Conservation (phyloP, 768 basidiomycete genomes). For the Amanita pseudoporphyria region DNA sequence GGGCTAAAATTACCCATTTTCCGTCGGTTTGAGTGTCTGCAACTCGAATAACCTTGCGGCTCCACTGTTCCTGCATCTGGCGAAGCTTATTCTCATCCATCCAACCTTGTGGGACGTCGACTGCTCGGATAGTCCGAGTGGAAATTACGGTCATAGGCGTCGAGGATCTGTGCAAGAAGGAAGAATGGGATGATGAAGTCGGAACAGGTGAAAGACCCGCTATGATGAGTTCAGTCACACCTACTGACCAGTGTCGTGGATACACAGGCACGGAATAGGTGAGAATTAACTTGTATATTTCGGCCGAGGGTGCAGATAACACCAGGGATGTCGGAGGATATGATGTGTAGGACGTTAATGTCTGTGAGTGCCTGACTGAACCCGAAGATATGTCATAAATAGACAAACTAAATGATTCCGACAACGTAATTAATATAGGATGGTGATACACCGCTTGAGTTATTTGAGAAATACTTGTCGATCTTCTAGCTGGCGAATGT, state of each 20-base stretch:
- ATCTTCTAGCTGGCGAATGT: conserved; percentile 36
- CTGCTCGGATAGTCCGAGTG: conserved; percentile 57
- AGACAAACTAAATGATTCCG: conserved; percentile 55
- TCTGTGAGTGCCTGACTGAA: conserved; percentile 47
- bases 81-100: conserved; percentile 56
- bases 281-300: conserved; percentile 62
- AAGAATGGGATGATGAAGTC: not conserved
- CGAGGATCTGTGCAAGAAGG: conserved; percentile 7
- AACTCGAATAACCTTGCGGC: conserved; percentile 59
- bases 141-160: conserved; percentile 38
- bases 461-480: conserved; percentile 34
- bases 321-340: conserved; percentile 75
- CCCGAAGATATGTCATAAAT: conserved; percentile 61
- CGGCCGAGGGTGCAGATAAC: conserved; percentile 50
- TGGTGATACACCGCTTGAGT: conserved; percentile 69
- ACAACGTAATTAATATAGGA: conserved; percentile 66
- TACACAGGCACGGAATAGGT: conserved; percentile 73
- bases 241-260: conserved; percentile 72
- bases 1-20: conserved; percentile 75
- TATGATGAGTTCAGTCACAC: conserved; percentile 69
- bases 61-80: conserved; percentile 66
- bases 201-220: conserved; percentile 19
- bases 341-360: conserved; percentile 67
- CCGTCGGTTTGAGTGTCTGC: conserved; percentile 78
- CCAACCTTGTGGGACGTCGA: conserved; percentile 67